phyloP scores from a whole-genome alignment of 352 stramenopile species.

The Phytophthora pseudosyringae region DNA sequence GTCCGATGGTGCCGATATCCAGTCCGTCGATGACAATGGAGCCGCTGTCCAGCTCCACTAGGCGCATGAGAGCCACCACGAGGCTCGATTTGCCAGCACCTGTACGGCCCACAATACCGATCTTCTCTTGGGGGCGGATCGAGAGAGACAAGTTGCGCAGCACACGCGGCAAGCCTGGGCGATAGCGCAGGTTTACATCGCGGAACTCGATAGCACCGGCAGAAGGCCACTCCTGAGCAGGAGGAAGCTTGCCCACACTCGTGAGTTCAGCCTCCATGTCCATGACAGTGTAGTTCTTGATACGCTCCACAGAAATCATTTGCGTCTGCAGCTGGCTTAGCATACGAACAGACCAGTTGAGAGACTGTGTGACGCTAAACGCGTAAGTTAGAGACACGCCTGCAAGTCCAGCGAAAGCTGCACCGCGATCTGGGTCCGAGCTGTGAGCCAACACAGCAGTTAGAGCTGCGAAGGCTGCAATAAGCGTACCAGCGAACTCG shows the following conservation, averaged over 20 bases:
- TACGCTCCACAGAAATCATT: slow-evolving; percentile 81
- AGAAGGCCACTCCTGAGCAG: slow-evolving; percentile 76
- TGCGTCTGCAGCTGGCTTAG: slow-evolving; percentile 80
- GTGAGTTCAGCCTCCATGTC: slow-evolving; percentile 78
- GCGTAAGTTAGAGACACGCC: slow-evolving; percentile 82
- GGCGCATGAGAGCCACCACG: slow-evolving; percentile 90
- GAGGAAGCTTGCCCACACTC: slow-evolving; percentile 86
- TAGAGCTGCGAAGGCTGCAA: slow-evolving; percentile 61
- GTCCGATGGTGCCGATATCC: slow-evolving; percentile 57
- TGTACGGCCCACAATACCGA: slow-evolving; percentile 83
- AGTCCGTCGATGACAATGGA: slow-evolving; percentile 70
- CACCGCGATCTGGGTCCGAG: slow-evolving; percentile 40
- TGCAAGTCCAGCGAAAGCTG: slow-evolving; percentile 62
- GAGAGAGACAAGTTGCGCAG: slow-evolving; percentile 76
- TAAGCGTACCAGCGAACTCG: slow-evolving; percentile 72
- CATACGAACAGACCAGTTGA: slow-evolving; percentile 79
- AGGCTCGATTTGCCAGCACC: slow-evolving; percentile 92
- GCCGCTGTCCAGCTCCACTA: slow-evolving; percentile 88
- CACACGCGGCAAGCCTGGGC: slow-evolving; percentile 67
- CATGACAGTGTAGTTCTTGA: slow-evolving; percentile 76
- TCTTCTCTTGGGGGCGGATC: slow-evolving; percentile 88
- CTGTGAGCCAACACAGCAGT: slow-evolving; percentile 62
- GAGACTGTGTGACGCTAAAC: slow-evolving; percentile 82
- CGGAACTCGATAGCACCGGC: slow-evolving; percentile 87
- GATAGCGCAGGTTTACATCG: slow-evolving; percentile 91